Conservation (phyloP, 768 basidiomycete genomes). For the Inosperma sp. region DNA sequence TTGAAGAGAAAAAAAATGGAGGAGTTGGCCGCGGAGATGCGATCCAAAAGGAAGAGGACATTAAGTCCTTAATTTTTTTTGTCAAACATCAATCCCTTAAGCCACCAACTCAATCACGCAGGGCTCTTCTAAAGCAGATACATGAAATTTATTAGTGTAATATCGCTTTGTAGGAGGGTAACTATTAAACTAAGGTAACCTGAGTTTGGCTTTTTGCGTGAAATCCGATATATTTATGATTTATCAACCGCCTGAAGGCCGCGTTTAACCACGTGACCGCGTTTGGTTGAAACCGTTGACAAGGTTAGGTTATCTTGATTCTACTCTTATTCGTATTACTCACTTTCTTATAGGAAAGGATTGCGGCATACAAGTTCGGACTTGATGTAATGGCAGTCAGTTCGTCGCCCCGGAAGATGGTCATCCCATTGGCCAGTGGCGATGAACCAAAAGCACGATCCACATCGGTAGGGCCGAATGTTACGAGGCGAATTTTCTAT, state of each 20-base stretch:
- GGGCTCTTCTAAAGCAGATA: no score
- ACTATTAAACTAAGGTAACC: slow-evolving; percentile 1
- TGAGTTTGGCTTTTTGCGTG: no score
- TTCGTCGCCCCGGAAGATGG: slow-evolving; percentile 57
- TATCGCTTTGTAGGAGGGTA: no score
- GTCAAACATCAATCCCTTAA: no score
- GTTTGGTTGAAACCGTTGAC: slow-evolving; percentile 7
- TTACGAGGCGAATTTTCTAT: slow-evolving; percentile 81
- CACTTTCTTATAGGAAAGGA: no score
- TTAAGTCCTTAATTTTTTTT: no score
- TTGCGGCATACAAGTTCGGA: no score
- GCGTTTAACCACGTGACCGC: slow-evolving; percentile 33
- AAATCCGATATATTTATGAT: no score
- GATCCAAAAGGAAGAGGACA: slow-evolving; percentile 17
- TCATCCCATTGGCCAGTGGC: slow-evolving; percentile 63
- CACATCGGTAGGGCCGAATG: slow-evolving; percentile 34
- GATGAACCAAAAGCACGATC: slow-evolving; percentile 50
- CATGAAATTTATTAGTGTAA: no score
- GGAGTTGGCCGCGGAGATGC: slow-evolving; percentile 28
- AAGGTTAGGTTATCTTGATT: not conserved
- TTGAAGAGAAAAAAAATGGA: slow-evolving; percentile 33
- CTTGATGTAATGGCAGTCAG: slow-evolving; percentile 53
- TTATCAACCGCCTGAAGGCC: no score
- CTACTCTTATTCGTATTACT: slow-evolving; percentile 35
- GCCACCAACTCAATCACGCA: no score